Evolutionary conservation across 768 basidiomycete genomes (phyloP), one percentile per base, ranked within the genome.

Genomic region (Butyriboletus loyo): DNA sequence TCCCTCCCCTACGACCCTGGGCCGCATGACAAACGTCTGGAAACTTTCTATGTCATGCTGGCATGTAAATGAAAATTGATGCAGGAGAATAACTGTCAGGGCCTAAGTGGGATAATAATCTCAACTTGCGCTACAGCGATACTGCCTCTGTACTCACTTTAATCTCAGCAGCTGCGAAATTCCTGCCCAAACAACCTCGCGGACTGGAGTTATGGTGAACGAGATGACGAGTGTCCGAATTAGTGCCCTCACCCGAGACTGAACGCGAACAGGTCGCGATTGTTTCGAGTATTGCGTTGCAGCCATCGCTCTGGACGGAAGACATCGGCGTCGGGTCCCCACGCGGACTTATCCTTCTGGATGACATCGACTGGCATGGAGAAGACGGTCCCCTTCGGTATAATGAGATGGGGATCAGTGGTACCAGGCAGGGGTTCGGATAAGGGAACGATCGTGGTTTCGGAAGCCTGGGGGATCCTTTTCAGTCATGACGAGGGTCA

Each of bases 291-390:
- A 28, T 68, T 73, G 50, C 68, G 69, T 45, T 76, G 73, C 11
- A 85, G 64, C 87, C 86, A 89, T 21, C 86, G 79, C 49, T 78
- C 75, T 4, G 86, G 85, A 22, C 79, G 72, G 62, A 85, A 89
- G 14, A 71, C 53, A 22, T 76, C 66, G 3, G 83, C 76, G 61
- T 87, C 82, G 7, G 73, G 59, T 6, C 86, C 86, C 86, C 87
- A 88, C 8, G 77, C 63, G 7, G 68, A 64, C 46, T 70, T 64
- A 48, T 85, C 79, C 30, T 64, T 75, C 52, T 85, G 84, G 17
- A 81, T 74, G 51, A 83, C 83, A 61, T 76, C 84, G 61, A 77
- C 73, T 1, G 77, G 84, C 53, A 85, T 79, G 15, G 69, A 72
- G 28, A 85, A 64, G 50, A 80, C 70, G 8, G 79, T 84, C 17